Evolutionary conservation across 495 filamentous ascomycete genomes (phyloP), one percentile per base, ranked within the genome.

Genomic region (Podospora australis): DNA sequence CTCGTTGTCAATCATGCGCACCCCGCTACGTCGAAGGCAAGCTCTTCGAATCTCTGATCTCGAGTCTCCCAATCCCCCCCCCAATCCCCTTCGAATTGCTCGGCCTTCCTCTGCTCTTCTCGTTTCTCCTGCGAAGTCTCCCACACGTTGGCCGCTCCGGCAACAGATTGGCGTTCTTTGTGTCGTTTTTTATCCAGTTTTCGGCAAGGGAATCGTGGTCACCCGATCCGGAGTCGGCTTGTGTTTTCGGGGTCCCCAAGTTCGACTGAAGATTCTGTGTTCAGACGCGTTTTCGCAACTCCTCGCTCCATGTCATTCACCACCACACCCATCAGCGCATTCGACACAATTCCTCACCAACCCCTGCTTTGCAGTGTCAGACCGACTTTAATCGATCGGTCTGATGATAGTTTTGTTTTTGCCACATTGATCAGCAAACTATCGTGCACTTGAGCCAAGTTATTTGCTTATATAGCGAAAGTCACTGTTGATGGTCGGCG

Each of bases 51-150:
- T 59, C 63, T 64, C 62, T 57, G 63, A 61, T 68, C 60, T 65
- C 64, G 62, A 63, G 62, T 57, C 56, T 50, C 58, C 58, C 50
- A 52, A 20, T 57, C 49, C 53, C 60, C 56, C 56, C 52, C 54
- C 44, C 44, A 53, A 53, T 52, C 56, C 58, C 56, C 52, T 56
- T 46, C 56, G 35, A 52, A 48, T 45, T 40, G 21, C 21, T 55
- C 51, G 49, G 40, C 40, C 55, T 58, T 65, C 68, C 66, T 60
- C 54, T 53, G 39, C 52, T 60, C 65, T 65, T 70, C 64, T 57
- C 69, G 28, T 50, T 65, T 63, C 58, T 65, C 57, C 48, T 21
- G n/a, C 32, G n/a, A 8, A 39, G 45, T 39, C 46, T 47, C 25
- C 52, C 48, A 14, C 26, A 16, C n/a, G 16, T 48, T 36, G 32